These are phyloP conservation scores for Brachypodium distachyon DNA, from an alignment of 202 grass and related monocot species.

Conservation along the genomic window DNA sequence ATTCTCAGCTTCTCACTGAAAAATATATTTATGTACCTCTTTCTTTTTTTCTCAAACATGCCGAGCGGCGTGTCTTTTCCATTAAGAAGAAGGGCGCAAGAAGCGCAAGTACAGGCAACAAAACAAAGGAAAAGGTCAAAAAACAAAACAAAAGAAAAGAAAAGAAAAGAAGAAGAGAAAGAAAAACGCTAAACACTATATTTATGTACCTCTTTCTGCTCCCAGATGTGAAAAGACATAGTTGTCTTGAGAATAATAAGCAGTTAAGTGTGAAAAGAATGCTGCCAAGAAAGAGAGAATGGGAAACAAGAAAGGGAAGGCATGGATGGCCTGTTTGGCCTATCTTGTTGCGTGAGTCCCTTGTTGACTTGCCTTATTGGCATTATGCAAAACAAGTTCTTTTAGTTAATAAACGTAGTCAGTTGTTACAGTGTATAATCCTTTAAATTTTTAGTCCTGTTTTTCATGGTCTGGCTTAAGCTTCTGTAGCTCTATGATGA, in stretches of 20 bases:
- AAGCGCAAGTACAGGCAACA: too few relatives aligned
- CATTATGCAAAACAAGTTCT: background rate
- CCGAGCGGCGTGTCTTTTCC: too few relatives aligned
- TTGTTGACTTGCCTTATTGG: background rate
- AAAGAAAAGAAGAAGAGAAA: too few relatives aligned
- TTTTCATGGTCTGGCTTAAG: background rate
- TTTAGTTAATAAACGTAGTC: background rate
- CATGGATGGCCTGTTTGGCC: background rate
- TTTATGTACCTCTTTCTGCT: background rate
- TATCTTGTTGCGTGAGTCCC: background rate
- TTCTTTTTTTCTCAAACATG: too few relatives aligned
- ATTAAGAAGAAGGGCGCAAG: too few relatives aligned
- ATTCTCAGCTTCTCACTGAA: background rate
- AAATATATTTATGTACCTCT: background rate
- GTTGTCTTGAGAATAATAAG: background rate
- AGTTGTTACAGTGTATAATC: background rate
- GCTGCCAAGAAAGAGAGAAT: background rate
- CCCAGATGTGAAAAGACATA: background rate
- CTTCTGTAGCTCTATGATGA: background rate
- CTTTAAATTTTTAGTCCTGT: background rate
- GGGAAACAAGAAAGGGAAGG: background rate
- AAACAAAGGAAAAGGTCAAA: too few relatives aligned
- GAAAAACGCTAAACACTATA: too few relatives aligned
- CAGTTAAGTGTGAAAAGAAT: background rate
- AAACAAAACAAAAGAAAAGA: too few relatives aligned